Conservation (phyloP, 176 grass and related monocot genomes). For the Oryza meridionalis region DNA sequence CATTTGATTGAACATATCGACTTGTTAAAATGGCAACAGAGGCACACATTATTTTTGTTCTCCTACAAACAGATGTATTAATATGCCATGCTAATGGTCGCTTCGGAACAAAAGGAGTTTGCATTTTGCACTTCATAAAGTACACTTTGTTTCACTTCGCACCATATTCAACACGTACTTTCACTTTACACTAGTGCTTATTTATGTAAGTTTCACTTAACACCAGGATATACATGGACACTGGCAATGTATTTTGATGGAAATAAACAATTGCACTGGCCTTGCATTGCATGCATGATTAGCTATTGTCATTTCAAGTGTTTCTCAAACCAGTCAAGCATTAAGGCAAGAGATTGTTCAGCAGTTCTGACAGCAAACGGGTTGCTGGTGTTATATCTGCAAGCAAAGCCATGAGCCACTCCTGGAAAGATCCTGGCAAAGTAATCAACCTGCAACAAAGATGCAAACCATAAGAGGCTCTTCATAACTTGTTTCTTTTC, state of each 20-base stretch:
- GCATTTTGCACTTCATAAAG: too few species aligned
- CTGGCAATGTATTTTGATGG: not conserved
- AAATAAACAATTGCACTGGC: not conserved
- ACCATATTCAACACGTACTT: too few species aligned
- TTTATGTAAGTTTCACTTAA: too few species aligned
- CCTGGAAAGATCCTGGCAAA: conserved; percentile 36
- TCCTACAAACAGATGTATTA: not conserved
- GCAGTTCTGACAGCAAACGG: conserved; percentile 37
- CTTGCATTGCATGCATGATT: not conserved
- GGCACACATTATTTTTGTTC: not conserved
- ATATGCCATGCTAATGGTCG: not conserved
- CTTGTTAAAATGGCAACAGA: not conserved
- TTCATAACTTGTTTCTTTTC: not conserved
- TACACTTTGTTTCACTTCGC: too few species aligned
- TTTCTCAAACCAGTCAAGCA: conserved; percentile 45
- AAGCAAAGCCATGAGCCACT: conserved; percentile 37
- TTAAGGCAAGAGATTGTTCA: not conserved
- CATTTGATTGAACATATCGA: not conserved
- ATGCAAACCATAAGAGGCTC: not conserved
- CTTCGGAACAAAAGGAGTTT: too few species aligned
- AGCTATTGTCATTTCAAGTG: conserved; percentile 31
- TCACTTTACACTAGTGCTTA: too few species aligned
- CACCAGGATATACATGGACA: not conserved
- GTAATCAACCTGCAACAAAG: conserved; percentile 39
- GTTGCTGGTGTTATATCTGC: too few species aligned